Percentiles rank a stretch among this genome's conserved stretches.
Evolutionary conservation across 140 eudicot genomes (phyloP).

Genomic region (Erigeron philadelphicus): DNA sequence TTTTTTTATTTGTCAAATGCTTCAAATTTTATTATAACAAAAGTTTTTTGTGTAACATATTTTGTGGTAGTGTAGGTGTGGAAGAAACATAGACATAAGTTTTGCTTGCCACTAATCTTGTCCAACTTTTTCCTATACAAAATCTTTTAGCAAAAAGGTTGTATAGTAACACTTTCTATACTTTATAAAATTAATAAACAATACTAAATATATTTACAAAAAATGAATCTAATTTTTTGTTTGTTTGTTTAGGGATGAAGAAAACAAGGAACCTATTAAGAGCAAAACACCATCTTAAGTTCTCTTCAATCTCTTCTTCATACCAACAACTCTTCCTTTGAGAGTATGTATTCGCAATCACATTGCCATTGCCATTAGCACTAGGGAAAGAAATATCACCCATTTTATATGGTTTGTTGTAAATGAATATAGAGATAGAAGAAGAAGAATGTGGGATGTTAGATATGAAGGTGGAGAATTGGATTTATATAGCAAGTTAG

Average conservation of each 20-base stretch:
- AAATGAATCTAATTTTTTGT: neutral
- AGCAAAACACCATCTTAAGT: conserved; percentile 92
- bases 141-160: conserved; percentile 31
- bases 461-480: conserved; percentile 14
- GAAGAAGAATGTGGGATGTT: conserved; percentile 15
- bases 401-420: conserved; percentile 19
- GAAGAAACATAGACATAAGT: conserved; percentile 1
- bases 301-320: conserved; percentile 81
- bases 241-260: neutral
- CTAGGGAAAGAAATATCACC: conserved; percentile 30
- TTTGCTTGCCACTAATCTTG: conserved; percentile 23
- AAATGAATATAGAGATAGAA: neutral
- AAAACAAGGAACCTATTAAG: conserved; percentile 50
- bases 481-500: conserved; percentile 19
- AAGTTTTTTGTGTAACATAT: neutral
- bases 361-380: conserved; percentile 11
- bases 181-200: neutral
- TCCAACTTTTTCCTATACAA: conserved; percentile 31
- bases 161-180: neutral
- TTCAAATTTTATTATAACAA: neutral
- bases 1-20: neutral
- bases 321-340: conserved; percentile 54
- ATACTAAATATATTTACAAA: neutral
- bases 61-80: neutral
- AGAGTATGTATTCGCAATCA: conserved; percentile 12